phyloP scores from a whole-genome alignment of 192 early-diverging fungal species.

The Gamsiella multidivaricata region DNA sequence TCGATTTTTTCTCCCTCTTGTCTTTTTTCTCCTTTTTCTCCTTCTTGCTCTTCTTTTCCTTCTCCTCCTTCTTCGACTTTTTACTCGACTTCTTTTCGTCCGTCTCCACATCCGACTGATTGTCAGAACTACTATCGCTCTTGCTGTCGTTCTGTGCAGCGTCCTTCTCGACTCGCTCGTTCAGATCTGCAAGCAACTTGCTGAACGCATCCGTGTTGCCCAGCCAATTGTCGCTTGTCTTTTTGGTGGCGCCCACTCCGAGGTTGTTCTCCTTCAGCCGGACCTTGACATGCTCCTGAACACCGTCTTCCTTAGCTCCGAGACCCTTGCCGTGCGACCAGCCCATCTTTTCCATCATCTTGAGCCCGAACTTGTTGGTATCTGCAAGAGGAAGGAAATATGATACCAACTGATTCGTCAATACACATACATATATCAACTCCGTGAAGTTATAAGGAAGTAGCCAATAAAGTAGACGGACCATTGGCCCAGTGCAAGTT shows the following conservation, averaged over 20 bases:
- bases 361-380: constrained; percentile 85
- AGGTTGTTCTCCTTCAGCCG: constrained; percentile 85
- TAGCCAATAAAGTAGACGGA: constrained; percentile 33
- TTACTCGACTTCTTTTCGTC: constrained; percentile 40
- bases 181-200: constrained; percentile 82
- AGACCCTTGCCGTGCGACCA: constrained; percentile 95
- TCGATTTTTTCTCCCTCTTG: constrained; percentile 52
- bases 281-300: constrained; percentile 87
- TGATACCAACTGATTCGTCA: too few species aligned
- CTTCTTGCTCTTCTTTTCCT: too few species aligned
- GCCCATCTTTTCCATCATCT: constrained; percentile 96
- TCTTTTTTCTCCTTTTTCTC: constrained; percentile 61
- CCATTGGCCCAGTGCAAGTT: constrained; percentile 91
- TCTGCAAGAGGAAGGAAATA: constrained; percentile 68
- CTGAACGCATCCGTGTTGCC: constrained; percentile 91
- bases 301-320: constrained; percentile 88
- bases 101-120: constrained; percentile 51
- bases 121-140: too few species aligned
- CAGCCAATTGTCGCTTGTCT: constrained; percentile 93
- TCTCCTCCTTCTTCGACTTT: constrained; percentile 35
- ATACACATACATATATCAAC: too few species aligned
- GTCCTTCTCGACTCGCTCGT: constrained; percentile 63
- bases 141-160: constrained; percentile 34
- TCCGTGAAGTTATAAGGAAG: too few species aligned
- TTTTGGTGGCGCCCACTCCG: constrained; percentile 92